A percentile compares a stretch with the other conserved stretches of the same genome.
Evolutionary conservation across 1,139 yeast species (phyloP).

Genomic region (Scheffersomyces lignicola): DNA sequence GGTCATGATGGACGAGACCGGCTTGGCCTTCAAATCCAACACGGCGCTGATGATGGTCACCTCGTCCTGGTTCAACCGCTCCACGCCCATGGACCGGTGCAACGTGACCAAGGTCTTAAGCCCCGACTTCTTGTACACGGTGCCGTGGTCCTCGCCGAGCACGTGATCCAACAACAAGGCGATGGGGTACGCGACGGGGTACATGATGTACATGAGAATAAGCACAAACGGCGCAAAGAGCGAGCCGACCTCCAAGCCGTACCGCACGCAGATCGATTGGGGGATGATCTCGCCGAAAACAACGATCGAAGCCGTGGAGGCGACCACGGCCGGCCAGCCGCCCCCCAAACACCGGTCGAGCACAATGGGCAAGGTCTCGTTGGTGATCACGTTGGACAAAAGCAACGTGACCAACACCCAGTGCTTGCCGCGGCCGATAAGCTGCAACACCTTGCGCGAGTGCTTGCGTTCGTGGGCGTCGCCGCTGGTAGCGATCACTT

Average conservation of each 20-base stretch:
- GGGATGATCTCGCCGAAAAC: slow-evolving; percentile 97
- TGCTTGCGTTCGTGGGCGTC: slow-evolving; percentile 61
- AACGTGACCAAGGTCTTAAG: slow-evolving; percentile 89
- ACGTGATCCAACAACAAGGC: slow-evolving; percentile 77
- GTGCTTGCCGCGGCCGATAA: slow-evolving; percentile 86
- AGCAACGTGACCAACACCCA: slow-evolving; percentile 95
- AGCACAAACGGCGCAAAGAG: slow-evolving; percentile 87
- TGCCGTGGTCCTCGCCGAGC: slow-evolving; percentile 95
- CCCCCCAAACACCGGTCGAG: slow-evolving; percentile 92
- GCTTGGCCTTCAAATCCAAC: slow-evolving; percentile 87
- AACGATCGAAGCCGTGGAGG: slow-evolving; percentile 89
- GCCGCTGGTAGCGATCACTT: slow-evolving; percentile 65
- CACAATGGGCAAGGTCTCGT: slow-evolving; percentile 93
- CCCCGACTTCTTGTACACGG: slow-evolving; percentile 89
- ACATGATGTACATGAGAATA: slow-evolving; percentile 81
- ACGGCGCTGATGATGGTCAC: slow-evolving; percentile 95
- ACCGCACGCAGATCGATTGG: slow-evolving; percentile 88
- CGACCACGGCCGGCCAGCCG: slow-evolving; percentile 95
- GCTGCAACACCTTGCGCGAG: slow-evolving; percentile 71
- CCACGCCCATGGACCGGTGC: slow-evolving; percentile 95
- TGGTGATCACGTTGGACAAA: slow-evolving; percentile 86
- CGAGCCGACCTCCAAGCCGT: slow-evolving; percentile 90
- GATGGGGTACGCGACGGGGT: slow-evolving; percentile 91
- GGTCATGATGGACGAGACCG: slow-evolving; percentile 87
- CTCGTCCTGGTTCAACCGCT: slow-evolving; percentile 88